Evolutionary conservation across 2,329 filamentous ascomycete genomes (phyloP).

Genomic region (Claviceps cyperi): DNA sequence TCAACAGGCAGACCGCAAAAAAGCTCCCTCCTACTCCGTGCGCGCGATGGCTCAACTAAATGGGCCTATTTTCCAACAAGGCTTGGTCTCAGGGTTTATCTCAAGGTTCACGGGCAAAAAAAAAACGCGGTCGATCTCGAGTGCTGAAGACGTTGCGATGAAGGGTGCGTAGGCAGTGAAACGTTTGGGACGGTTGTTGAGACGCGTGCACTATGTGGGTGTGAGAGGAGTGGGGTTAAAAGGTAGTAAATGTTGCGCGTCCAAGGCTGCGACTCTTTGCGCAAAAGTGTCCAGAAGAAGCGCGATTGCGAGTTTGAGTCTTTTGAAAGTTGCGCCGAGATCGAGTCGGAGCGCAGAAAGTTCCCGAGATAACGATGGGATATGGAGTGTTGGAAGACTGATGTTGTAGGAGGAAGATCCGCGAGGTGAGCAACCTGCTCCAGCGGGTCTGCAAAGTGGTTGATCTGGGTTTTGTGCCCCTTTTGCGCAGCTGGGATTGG

Average conservation of each 20-base stretch:
- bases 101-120: not conserved
- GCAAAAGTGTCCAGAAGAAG: not conserved
- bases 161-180: not conserved
- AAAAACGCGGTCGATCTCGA: not conserved
- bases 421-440: not conserved
- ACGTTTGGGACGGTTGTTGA: not conserved
- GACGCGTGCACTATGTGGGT: not conserved
- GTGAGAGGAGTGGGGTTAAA: not conserved
- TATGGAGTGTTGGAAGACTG: not conserved
- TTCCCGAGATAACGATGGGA: not conserved
- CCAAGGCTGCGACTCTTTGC: not conserved
- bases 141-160: not conserved
- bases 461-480: not conserved
- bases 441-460: not conserved
- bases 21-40: conserved; percentile 1
- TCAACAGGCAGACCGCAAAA: not conserved
- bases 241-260: not conserved
- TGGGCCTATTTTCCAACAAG: not conserved
- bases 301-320: not conserved
- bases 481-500: not conserved
- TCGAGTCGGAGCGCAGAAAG: not conserved
- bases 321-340: not conserved
- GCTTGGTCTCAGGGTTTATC: not conserved
- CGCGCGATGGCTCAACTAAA: not conserved
- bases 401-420: not conserved